Conservation (phyloP, 1,284 basidiomycete genomes). For the Fomes fomentarius region DNA sequence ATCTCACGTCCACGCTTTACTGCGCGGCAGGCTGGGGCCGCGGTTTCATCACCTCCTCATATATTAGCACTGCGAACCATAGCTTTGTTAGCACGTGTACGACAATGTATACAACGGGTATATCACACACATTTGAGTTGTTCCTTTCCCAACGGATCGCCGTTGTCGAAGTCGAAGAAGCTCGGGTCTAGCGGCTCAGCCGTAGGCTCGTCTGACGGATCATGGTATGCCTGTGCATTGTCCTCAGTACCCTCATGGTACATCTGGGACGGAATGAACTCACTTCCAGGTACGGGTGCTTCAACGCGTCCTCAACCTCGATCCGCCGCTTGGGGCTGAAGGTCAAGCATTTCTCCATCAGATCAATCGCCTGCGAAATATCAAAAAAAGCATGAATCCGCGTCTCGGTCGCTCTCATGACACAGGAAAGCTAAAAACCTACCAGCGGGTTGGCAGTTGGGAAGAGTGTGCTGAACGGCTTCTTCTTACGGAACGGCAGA, state of each 20-base stretch:
- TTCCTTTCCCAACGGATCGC: constrained; percentile 68
- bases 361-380: constrained; percentile 75
- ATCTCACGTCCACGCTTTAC: constrained; percentile 2
- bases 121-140: constrained; percentile 64
- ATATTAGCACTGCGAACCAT: constrained; percentile 50
- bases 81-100: background rate
- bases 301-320: constrained; percentile 86
- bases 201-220: constrained; percentile 85
- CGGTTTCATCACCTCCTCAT: constrained; percentile 55
- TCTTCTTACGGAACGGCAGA: constrained; percentile 88
- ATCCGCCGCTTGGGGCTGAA: constrained; percentile 93
- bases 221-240: constrained; percentile 76
- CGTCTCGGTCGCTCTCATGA: background rate
- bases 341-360: constrained; percentile 89
- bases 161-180: constrained; percentile 91
- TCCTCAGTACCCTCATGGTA: no score
- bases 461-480: constrained; percentile 76
- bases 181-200: constrained; percentile 81
- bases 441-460: constrained; percentile 83
- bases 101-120: background rate
- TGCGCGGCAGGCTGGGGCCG: constrained; percentile 15
- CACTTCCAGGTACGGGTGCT: constrained; percentile 90
- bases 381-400: background rate
- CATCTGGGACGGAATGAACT: constrained; percentile 22
- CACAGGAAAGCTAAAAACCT: constrained; percentile 19